Conservation (phyloP, 208 protist species). For the Crithidia expoeki region DNA sequence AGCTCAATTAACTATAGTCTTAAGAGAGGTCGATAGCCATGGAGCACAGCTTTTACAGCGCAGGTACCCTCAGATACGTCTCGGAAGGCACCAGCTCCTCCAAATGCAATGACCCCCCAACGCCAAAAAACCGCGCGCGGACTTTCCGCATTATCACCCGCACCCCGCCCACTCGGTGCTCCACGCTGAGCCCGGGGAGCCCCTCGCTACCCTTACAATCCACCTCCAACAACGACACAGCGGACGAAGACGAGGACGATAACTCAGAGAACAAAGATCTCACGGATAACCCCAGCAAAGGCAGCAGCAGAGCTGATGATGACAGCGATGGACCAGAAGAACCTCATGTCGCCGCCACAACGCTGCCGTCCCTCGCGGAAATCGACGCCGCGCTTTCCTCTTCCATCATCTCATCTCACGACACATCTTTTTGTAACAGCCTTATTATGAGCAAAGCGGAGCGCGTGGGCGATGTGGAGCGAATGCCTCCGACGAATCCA, state of each 20-base stretch:
- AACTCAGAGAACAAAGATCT: background rate
- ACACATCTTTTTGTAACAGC: constrained; percentile 27
- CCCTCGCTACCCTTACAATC: background rate
- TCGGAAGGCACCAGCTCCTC: background rate
- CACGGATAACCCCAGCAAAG: background rate
- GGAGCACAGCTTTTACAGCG: background rate
- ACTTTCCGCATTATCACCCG: background rate
- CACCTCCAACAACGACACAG: background rate
- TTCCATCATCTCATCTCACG: constrained; percentile 33
- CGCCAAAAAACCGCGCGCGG: background rate
- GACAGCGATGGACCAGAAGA: background rate
- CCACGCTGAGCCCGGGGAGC: background rate
- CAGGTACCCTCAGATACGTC: background rate
- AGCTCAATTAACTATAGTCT: background rate
- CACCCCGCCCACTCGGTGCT: background rate
- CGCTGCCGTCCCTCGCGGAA: constrained; percentile 1
- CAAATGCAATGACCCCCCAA: background rate
- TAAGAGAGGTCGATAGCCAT: background rate
- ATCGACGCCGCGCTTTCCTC: constrained; percentile 9
- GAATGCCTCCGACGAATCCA: background rate
- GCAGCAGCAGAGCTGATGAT: background rate
- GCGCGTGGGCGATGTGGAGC: background rate
- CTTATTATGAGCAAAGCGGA: constrained; percentile 10
- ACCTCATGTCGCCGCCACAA: background rate
- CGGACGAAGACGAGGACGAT: background rate